These are phyloP conservation scores for Trichoderma semiorbis DNA, from an alignment of 2,329 filamentous ascomycete genomes.

Conservation along the genomic window DNA sequence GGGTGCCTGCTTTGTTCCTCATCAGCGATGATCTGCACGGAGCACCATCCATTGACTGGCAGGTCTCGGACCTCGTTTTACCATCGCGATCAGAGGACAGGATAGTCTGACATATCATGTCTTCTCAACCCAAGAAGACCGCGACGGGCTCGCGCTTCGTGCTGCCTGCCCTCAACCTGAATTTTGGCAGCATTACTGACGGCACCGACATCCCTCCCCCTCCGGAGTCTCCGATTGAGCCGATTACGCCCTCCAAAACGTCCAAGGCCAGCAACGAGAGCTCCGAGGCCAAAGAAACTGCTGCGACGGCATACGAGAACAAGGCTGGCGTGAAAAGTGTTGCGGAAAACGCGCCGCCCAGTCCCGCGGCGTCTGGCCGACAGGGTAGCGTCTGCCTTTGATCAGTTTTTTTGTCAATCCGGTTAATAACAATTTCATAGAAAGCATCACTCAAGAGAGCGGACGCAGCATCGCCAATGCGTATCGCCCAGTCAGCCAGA, in stretches of 20 bases:
- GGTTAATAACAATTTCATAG: constrained; percentile 52
- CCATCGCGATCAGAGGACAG: neutral
- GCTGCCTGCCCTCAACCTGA: constrained; percentile 52
- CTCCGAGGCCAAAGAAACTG: constrained; percentile 15
- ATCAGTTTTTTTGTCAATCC: constrained; percentile 48
- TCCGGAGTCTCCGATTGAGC: constrained; percentile 50
- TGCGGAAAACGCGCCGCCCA: constrained; percentile 50
- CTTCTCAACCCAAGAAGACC: constrained; percentile 31
- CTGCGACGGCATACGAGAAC: constrained; percentile 39
- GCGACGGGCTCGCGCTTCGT: constrained; percentile 45
- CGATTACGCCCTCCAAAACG: constrained; percentile 43
- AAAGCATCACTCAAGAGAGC: constrained; percentile 44
- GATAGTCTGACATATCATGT: constrained; percentile 26
- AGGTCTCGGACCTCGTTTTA: constrained; percentile 8
- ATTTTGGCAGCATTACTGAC: constrained; percentile 57
- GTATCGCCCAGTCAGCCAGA: constrained; percentile 49
- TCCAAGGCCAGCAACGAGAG: constrained; percentile 24
- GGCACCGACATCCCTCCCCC: constrained; percentile 60
- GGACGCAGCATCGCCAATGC: constrained; percentile 34
- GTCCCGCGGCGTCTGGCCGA: constrained; percentile 50
- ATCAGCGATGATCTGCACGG: constrained; percentile 10
- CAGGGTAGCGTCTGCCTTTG: constrained; percentile 56
- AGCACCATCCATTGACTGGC: constrained; percentile 2
- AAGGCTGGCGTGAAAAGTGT: constrained; percentile 46
- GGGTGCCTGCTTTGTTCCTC: constrained; percentile 12